These are phyloP conservation scores for Wickerhamiella shivajii DNA, from an alignment of 805 yeast species.

Conservation along the genomic window DNA sequence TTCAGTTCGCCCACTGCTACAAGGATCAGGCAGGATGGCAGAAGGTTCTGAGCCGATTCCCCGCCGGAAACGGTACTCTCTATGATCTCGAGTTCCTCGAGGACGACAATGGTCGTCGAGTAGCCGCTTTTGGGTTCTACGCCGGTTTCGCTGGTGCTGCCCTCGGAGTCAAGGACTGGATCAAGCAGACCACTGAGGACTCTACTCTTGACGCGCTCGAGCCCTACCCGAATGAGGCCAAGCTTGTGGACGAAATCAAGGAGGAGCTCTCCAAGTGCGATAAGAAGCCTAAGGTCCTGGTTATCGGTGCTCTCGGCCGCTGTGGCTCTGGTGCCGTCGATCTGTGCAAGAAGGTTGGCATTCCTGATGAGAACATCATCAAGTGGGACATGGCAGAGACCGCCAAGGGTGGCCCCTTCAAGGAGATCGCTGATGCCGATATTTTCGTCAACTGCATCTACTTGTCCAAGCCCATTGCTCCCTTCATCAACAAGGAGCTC, in stretches of 20 bases:
- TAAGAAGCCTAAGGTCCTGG: slow-evolving; percentile 56
- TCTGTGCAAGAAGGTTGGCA: slow-evolving; percentile 64
- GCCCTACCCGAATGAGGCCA: slow-evolving; percentile 71
- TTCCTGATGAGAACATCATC: slow-evolving; percentile 67
- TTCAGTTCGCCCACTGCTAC: slow-evolving; percentile 98
- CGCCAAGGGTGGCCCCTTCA: slow-evolving; percentile 91
- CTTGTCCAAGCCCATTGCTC: slow-evolving; percentile 83
- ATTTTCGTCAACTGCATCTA: slow-evolving; percentile 94
- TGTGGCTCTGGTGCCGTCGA: slow-evolving; percentile 97
- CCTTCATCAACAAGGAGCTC: slow-evolving; percentile 59
- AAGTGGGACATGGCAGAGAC: slow-evolving; percentile 99
- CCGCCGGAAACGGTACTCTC: slow-evolving; percentile 76
- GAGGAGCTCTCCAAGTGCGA: slow-evolving; percentile 41
- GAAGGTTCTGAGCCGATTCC: slow-evolving; percentile 76
- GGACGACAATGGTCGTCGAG: slow-evolving; percentile 92
- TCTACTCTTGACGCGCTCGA: slow-evolving; percentile 64
- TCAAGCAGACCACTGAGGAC: slow-evolving; percentile 56
- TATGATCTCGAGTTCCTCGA: slow-evolving; percentile 92
- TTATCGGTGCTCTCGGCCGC: slow-evolving; percentile 96
- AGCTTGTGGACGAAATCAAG: slow-evolving; percentile 58
- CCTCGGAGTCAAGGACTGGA: slow-evolving; percentile 86
- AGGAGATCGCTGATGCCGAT: slow-evolving; percentile 75
- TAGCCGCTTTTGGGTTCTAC: slow-evolving; percentile 98
- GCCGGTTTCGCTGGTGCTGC: slow-evolving; percentile 99
- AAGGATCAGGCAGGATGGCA: slow-evolving; percentile 97